Evolutionary conservation across 2,329 filamentous ascomycete species (phyloP).

Genomic region (Alternaria rosae): DNA sequence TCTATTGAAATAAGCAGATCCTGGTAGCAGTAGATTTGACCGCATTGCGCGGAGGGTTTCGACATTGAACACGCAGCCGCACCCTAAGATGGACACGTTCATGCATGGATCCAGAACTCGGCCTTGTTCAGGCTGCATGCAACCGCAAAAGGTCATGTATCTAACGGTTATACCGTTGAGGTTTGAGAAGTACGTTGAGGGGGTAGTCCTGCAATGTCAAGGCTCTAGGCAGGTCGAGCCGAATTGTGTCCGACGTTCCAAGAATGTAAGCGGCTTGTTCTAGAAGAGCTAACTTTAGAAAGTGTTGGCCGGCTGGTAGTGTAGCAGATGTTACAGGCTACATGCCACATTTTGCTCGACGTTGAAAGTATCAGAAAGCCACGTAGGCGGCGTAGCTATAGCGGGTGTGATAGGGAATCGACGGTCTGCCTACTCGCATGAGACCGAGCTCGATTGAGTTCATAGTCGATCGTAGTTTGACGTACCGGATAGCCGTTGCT

Average conservation of each 20-base stretch:
- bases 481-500: neutral
- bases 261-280: neutral
- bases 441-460: neutral
- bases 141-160: neutral
- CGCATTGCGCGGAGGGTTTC: neutral
- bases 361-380: neutral
- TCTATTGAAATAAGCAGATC: neutral
- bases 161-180: neutral
- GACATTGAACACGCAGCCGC: neutral
- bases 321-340: neutral
- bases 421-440: neutral
- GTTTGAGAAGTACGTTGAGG: constrained; percentile 1
- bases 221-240: neutral
- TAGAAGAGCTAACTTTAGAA: neutral
- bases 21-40: neutral
- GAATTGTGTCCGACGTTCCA: neutral
- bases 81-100: neutral
- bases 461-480: neutral
- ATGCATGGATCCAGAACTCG: constrained; percentile 1
- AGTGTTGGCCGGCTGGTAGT: neutral
- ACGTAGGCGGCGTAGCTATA: neutral
- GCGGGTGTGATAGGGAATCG: neutral
- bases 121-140: neutral
- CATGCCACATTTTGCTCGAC: neutral
- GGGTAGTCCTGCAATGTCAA: neutral